These are phyloP conservation scores for Apiotrichum porosum DNA, from an alignment of 1,284 basidiomycete genomes.

Conservation along the genomic window DNA sequence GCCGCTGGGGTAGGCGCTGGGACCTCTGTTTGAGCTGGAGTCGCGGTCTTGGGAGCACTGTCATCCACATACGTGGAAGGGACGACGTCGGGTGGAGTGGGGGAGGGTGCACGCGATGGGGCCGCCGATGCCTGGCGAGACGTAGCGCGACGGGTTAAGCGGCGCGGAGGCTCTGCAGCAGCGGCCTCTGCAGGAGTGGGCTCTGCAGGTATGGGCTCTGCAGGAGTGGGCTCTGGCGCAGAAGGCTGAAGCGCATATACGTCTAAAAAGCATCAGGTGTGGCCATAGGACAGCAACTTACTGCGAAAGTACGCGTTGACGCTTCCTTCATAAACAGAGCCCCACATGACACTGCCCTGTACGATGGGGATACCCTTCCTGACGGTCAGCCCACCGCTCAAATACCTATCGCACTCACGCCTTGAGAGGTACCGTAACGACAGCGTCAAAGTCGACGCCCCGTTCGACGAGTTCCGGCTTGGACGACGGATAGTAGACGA, in stretches of 20 bases:
- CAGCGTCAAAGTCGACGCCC: constrained; percentile 17
- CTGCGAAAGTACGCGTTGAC: no score
- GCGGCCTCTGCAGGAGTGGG: no score
- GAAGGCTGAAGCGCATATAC: no score
- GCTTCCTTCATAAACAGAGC: constrained; percentile 11
- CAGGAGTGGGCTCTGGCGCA: neutral
- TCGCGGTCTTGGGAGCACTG: neutral
- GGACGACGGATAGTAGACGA: constrained; percentile 24
- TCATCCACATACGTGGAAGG: constrained; percentile 39
- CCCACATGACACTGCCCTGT: constrained; percentile 32
- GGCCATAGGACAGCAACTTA: no score
- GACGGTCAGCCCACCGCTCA: constrained; percentile 1
- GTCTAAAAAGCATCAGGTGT: no score
- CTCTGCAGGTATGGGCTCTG: neutral
- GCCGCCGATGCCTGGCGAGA: neutral
- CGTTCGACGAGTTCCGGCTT: constrained; percentile 19
- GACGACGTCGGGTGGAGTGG: constrained; percentile 16
- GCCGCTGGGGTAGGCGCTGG: neutral
- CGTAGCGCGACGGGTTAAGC: neutral
- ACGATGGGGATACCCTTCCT: constrained; percentile 19
- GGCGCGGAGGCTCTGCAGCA: neutral
- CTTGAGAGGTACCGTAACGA: constrained; percentile 18
- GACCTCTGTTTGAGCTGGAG: no score
- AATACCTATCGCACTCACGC: constrained; percentile 14
- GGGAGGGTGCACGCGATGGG: constrained; percentile 1